Evolutionary conservation across 1,284 basidiomycete species (phyloP), one percentile per base, ranked within the genome.

Genomic region (Pseudozyma sp.): DNA sequence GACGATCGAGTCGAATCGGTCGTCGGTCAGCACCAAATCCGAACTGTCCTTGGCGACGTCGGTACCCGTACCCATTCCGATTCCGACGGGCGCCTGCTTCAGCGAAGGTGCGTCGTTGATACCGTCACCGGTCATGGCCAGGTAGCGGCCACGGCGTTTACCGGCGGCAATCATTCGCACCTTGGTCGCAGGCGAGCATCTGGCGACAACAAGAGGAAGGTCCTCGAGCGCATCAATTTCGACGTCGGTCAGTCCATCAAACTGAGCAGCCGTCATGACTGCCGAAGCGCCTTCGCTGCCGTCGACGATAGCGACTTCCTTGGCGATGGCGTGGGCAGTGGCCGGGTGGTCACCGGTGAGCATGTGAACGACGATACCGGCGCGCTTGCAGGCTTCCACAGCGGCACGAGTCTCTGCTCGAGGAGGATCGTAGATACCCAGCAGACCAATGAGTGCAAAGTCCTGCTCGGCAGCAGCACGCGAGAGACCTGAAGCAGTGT

Each of bases 21-120:
- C 80, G 53, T 82, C 80, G 16, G 75, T 77, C 7, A 84, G 67
- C 24, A 84, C 70, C 17, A 84, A 72, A 42, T 84, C 83, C n/a
- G 83, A 80, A 34, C 68, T 71, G 54, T 87, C 88, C 78, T 89
- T 89, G 42, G 90, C 90, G 31, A 91, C 90, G 74, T 91, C 90
- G 7, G 88, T 88, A n/a, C 90, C 90, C 7, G 87, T 88, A 39
- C 90, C 90, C 90, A 92, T 91, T 10, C 89, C 90, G 69, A 91
- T 89, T 50, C 83, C 82, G 53, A 84, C 75, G 16, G 67, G 68
- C 24, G 89, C 88, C 35, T 87, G 86, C 77, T 88, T 88, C 64
- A 89, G 83, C 77, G 88, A 85, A 10, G 88, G 88, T 7, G 87
- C 86, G 77, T 89, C 88, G 79, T 91, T 91, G 66, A 91, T 87